Evolutionary conservation across 208 protist genomes (phyloP), one percentile per base, ranked within the genome.

Genomic region (Trypanosoma scelopori): DNA sequence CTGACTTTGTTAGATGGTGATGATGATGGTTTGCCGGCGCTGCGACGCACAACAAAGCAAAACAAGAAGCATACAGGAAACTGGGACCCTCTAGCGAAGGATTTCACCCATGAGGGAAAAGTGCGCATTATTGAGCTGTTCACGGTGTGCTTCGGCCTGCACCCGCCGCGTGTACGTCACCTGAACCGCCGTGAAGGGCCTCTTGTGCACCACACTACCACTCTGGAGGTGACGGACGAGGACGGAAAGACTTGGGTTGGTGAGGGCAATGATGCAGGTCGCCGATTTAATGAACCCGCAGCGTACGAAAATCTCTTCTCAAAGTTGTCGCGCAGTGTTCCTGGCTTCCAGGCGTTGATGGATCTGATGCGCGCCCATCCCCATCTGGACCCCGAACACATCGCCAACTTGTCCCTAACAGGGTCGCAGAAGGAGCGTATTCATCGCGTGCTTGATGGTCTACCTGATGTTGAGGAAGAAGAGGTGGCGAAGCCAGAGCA

Each of bases 71-170:
- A 15, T 20, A 16, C 32, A 0, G 75, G 75, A 1, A 75, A 47
- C 30, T 85, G 69, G 62, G 71, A 75, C 46, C 58, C 47, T 22
- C 49, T 57, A 1, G 60, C 47, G 4, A 67, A 63, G 25, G 58
- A 67, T 9, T 84, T 87, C 50, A 81, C 78, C n/a, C 53, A 61
- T 18, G 79, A 83, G 39, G 86, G 76, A 11, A 89, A 88, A 56
- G 62, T 74, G 23, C 87, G 80, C 27, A 78, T 82, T 1, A 67
- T 93, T 49, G 65, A 82, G 39, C 65, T 93, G 46, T 90, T 82
- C 66, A 76, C 82, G 1, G 12, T 89, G 13, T 93, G 87, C 71
- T 82, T 81, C 30, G 84, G 74, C 9, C 23, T 93, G 7, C 39
- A 57, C 0, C 68, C 78, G 5, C 82, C 84, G 11, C 9, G 61